Percentiles rank a stretch among this genome's conserved stretches.
These are phyloP conservation scores for Pseudonectria buxi DNA, from an alignment of 2,329 filamentous ascomycete species.

Conservation along the genomic window DNA sequence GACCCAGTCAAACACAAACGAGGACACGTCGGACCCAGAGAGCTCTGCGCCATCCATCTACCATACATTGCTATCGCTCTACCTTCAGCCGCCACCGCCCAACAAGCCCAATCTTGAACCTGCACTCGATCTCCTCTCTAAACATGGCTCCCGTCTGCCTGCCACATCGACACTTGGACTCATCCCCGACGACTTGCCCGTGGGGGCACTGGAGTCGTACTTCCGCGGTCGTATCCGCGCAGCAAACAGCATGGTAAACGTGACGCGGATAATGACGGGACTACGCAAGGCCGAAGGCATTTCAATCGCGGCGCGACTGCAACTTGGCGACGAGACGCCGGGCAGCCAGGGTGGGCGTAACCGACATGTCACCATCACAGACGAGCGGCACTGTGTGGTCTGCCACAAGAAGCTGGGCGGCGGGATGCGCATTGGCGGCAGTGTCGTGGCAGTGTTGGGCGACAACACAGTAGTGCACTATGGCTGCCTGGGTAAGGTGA, in stretches of 20 bases:
- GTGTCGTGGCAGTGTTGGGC: constrained; percentile 82
- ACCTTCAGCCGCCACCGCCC: constrained; percentile 71
- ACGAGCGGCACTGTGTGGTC: constrained; percentile 84
- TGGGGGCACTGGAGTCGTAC: constrained; percentile 78
- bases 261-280: constrained; percentile 69
- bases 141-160: constrained; percentile 85
- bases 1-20: constrained; percentile 26
- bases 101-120: constrained; percentile 68
- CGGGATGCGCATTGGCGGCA: constrained; percentile 77
- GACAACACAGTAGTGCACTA: constrained; percentile 79
- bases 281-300: constrained; percentile 74
- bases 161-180: constrained; percentile 79
- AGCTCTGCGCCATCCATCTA: constrained; percentile 73
- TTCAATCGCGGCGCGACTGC: constrained; percentile 64
- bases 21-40: constrained; percentile 30
- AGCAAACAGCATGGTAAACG: constrained; percentile 74
- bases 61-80: constrained; percentile 81
- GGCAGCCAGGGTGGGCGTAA: constrained; percentile 48
- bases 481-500: constrained; percentile 59
- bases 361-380: constrained; percentile 69
- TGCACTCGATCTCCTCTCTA: constrained; percentile 80
- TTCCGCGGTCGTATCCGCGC: constrained; percentile 85
- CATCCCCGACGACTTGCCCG: constrained; percentile 73
- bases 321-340: constrained; percentile 61
- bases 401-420: constrained; percentile 91